Base-by-base conservation (phyloP, 2,329 filamentous ascomycete species). In the Thielaviopsis musarum region DNA sequence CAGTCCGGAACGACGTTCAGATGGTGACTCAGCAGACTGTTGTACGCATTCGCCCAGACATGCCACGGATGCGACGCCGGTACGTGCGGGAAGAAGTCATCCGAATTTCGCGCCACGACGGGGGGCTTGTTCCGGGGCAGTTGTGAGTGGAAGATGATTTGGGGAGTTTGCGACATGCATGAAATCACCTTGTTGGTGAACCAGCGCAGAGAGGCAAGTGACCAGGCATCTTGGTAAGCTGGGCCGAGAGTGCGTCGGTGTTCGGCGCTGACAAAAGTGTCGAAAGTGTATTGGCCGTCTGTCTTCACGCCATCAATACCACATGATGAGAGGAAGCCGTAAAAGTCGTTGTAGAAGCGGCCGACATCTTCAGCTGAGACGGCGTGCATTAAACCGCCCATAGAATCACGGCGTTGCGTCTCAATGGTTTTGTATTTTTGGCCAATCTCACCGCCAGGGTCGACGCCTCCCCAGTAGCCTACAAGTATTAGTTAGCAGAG, bases 91-190 rank as follows among this genome's bases (percentile, higher is more conserved):
- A 94, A 96, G 75, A 91, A 98, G 71, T 97, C 87, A 63, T 84
- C 91, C 0, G 88, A 94, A 71, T 94, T 97, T 54, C 93, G 85
- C 19, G 90, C 79, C 0, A 91, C 75, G 24, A 94, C 77, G 0
- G 81, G 75, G 0, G 88, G 87, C 56, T 83, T 82, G 67, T 85
- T 88, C n/a, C 76, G 80, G 0, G 87, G 87, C 24, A 95, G 74
- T 65, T 94, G 88, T 0, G 85, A 85, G 68, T 90, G 83, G 71
- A 95, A 96, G 10, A 97, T 75, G 19, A 91, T 84, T 60, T 91
- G 85, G 0, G 93, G 93, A 2, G 85, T 80, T 69, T 93, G 87
- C 0, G 90, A 93, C 91, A 97, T 97, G 81, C 93, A 97, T 2
- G 88, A 91, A 56, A 96, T 94, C 5, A 84, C 81, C 65, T 83